Evolutionary conservation across 768 basidiomycete genomes (phyloP).

Genomic region (Rhodotorula kratochvilovae): DNA sequence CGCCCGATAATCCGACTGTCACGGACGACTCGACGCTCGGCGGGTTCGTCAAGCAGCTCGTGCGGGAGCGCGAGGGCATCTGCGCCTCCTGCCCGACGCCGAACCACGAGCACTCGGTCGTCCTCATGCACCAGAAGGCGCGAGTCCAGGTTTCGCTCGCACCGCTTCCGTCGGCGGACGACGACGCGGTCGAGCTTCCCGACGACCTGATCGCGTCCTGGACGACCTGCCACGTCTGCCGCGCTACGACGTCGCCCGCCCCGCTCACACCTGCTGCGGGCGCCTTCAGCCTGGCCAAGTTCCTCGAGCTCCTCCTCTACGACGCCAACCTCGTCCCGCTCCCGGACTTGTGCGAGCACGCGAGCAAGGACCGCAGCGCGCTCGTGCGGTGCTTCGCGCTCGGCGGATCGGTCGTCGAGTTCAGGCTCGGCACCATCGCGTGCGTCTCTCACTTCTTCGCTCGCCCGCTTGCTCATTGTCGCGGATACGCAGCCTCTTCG

Average conservation of each 20-base stretch:
- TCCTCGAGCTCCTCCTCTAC: conserved; percentile 34
- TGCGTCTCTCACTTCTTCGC: conserved; percentile 2
- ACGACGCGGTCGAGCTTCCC: background rate
- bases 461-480: background rate
- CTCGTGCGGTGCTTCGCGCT: conserved; percentile 23
- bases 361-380: conserved; percentile 1
- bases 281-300: conserved; percentile 24
- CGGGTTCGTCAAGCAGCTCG: conserved; percentile 5
- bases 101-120: conserved; percentile 11
- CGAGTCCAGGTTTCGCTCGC: conserved; percentile 16
- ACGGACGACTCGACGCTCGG: conserved; percentile 14
- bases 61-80: background rate
- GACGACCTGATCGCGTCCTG: background rate
- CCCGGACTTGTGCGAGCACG: conserved; percentile 33
- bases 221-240: conserved; percentile 19
- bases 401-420: background rate
- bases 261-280: background rate
- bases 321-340: conserved; percentile 21
- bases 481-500: conserved; percentile 26
- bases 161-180: background rate
- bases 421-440: conserved; percentile 12
- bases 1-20: background rate
- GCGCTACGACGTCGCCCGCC: background rate
- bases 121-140: conserved; percentile 10
- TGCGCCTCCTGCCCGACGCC: conserved; percentile 9